phyloP scores from a whole-genome alignment of 768 basidiomycete species.

The Grammothele lineata region DNA sequence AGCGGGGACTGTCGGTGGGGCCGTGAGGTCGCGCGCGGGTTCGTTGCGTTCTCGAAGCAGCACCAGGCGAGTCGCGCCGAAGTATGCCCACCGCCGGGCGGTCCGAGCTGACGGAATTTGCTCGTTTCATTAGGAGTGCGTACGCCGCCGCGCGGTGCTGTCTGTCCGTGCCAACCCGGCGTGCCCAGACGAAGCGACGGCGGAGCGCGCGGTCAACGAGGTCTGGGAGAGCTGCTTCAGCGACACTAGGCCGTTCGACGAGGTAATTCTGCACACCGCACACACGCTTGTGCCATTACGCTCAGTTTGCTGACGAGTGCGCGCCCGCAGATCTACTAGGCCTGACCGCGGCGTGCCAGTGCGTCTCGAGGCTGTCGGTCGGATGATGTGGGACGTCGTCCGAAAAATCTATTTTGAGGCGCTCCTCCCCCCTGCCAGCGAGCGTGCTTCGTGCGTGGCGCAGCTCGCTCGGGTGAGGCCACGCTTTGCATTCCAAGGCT shows the following conservation, averaged over 20 bases:
- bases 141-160: constrained; percentile 78
- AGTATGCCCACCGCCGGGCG: constrained; percentile 1
- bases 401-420: too few species aligned
- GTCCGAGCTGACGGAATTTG: constrained; percentile 2
- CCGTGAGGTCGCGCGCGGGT: constrained; percentile 75
- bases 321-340: too few species aligned
- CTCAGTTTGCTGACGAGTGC: too few species aligned
- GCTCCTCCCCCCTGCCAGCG: too few species aligned
- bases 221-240: constrained; percentile 96
- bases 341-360: too few species aligned
- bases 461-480: too few species aligned
- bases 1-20: constrained; percentile 90
- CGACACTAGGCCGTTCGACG: constrained; percentile 96
- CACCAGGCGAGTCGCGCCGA: constrained; percentile 65
- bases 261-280: too few species aligned
- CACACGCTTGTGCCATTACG: too few species aligned
- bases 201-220: constrained; percentile 89
- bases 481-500: too few species aligned
- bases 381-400: too few species aligned
- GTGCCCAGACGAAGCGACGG: constrained; percentile 71
- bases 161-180: constrained; percentile 80
- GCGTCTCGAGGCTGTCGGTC: too few species aligned
- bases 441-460: too few species aligned
- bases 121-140: constrained; percentile 61
- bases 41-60: constrained; percentile 83